Evolutionary conservation across 257 asterid species (phyloP), one percentile per base, ranked within the genome.

Genomic region (Nicotiana paniculata): DNA sequence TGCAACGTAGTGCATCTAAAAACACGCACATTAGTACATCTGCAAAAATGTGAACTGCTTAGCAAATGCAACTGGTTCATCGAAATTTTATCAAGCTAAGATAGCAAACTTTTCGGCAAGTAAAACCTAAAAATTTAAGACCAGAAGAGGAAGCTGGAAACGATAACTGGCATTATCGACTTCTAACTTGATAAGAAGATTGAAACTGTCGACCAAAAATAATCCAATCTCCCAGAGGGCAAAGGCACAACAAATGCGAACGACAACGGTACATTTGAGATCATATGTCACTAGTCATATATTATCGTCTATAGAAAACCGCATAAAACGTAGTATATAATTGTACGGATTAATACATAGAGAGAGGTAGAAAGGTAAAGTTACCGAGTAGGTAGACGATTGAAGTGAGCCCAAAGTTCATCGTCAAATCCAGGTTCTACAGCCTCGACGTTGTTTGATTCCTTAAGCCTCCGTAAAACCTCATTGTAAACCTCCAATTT

Each of bases 321-420:
- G 9, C 21, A 1, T 37, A 68, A 68, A 68, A 21, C 77, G 33
- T 24, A 46, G 33, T 24, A 46, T 12, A 72, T 48, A 3, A 46
- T 43, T 24, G 24, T 24, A 48, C 24, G 39, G 79, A 46, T 58
- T 46, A 1, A 74, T 24, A 10, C 0, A 21, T 24, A 46, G 55
- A 18, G 30, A 68, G 54, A 69, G 30, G 17, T 24, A 18, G 3
- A 59, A 80, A 76, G 86, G 72, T 68, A 78, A 69, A 72, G 39
- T 9, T 24, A 96, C 99, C 99, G 91, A 85, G 93, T 82, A 2
- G 99, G 99, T 24, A 96, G 93, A 75, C 98, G 97, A 87, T 91
- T 93, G 86, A 96, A 96, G 90, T 96, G 99, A 30, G 91, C 86
- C 99, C 97, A 96, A 16, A 96, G 97, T 79, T 89, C 89, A 87